Base-by-base conservation (phyloP, 2,329 filamentous ascomycete genomes). In the Colletotrichum spinosum region DNA sequence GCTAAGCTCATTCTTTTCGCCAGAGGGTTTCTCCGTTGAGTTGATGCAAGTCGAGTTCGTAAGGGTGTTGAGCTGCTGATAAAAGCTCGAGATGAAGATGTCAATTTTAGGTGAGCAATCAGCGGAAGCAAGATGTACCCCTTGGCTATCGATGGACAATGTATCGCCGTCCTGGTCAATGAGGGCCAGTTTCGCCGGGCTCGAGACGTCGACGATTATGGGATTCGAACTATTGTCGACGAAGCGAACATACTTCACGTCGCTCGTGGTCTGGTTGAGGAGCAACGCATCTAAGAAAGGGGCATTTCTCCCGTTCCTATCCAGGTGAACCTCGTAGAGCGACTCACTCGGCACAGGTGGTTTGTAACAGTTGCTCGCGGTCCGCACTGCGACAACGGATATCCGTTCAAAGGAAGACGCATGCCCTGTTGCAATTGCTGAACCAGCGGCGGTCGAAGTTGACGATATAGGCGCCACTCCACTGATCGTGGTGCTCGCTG, bases 211-310 rank as follows among this genome's bases (percentile, higher is more conserved):
- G 2, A 80, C 61, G 49, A 72, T 72, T 55, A 75, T 68, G 0
- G 71, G 70, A 0, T 70, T 72, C 2, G 73, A 70, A 7, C 67
- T 58, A 3, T 69, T 68, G 53, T 80, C 75, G 0, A 73, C 66
- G 4, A 79, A 60, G 0, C 76, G 75, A 11, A 80, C 54, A 48
- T 74, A 79, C 2, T 78, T 53, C 0, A 78, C 76, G 4, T 73
- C 68, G 2, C 78, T 59, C 1, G 73, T 75, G 13, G 74, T 70
- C 3, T 67, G 69, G 25, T 76, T 72, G 51, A 79, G 75, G 46
- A 74, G 72, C 25, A 80, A 71, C 0, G 78, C 75, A 53, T 80
- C 76, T 4, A 80, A 74, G 50, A 77, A 80, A 0, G 78, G 77
- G 67, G 72, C 7, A 74, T 62, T 6, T 72, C 72, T 12, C 70